A percentile compares a stretch with the other conserved stretches of the same genome.
Conservation (phyloP, 257 asterid genomes). For the Agastache rugosa region DNA sequence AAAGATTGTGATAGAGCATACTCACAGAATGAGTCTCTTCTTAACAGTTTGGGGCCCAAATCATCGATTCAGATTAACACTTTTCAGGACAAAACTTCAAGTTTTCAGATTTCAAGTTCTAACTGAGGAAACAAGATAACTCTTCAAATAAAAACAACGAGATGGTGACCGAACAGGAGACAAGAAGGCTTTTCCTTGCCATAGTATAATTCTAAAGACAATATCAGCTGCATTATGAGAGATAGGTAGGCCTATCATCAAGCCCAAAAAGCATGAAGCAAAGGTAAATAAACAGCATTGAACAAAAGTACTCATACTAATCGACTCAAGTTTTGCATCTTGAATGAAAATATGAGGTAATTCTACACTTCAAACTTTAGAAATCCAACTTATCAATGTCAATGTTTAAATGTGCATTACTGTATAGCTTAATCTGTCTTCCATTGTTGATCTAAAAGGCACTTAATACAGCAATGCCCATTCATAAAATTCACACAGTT, state of each 20-base stretch:
- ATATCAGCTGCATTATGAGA: neutral
- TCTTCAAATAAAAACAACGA: neutral
- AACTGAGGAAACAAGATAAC: neutral
- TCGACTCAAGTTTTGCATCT: neutral
- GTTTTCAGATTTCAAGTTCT: constrained; percentile 5
- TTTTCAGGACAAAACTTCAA: neutral
- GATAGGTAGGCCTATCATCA: neutral
- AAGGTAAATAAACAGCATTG: too few relatives aligned
- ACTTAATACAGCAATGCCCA: neutral
- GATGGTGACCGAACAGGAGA: neutral
- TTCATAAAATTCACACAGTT: neutral
- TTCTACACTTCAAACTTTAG: neutral
- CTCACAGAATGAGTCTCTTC: neutral
- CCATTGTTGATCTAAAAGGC: neutral
- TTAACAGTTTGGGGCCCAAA: constrained; percentile 2
- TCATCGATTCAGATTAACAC: constrained; percentile 6
- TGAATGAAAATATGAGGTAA: neutral
- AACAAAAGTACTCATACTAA: neutral
- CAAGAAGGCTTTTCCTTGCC: neutral
- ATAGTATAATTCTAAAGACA: neutral
- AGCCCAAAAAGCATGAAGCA: neutral
- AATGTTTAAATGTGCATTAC: too few relatives aligned
- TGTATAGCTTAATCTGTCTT: neutral
- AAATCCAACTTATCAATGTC: neutral
- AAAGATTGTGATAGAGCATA: neutral